Evolutionary conservation across 768 basidiomycete species (phyloP), one percentile per base, ranked within the genome.

Genomic region (Boletus tomentosulus): DNA sequence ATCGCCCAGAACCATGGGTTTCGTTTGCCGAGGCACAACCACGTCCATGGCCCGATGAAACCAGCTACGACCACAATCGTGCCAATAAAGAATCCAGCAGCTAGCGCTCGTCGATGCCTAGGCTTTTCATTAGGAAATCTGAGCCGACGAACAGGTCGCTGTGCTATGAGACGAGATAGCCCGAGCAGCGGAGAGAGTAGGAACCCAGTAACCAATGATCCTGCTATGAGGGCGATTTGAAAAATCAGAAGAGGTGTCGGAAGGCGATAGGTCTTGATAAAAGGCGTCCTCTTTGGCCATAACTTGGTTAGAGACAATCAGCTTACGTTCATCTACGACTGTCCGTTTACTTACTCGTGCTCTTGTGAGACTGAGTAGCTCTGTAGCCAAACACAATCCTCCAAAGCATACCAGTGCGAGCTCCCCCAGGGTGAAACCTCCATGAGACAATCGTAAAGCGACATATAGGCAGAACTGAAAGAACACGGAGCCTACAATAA

Each of bases 351-450:
- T 48, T 66, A 96, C 95, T 70, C 81, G 78, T 33, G 91, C 85
- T 46, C 84, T 83, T 2, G 93, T 96, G 47, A 98, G 66, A 60
- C 91, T 89, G 57, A 93, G 74, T 33, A 89, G 78, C 68, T 98
- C 96, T 76, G 93, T 85, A 61, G 85, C 86, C 24, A 98, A 67
- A 0, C 86, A 86, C 2, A 93, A 89, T 6, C 89, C 93, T 39
- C 93, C 92, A 59, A 92, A 91, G 42, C 86, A 88, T 16, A 96
- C 90, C 25, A 98, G 72, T 25, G 87, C 88, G 16, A 98, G 79
- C 68, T 99, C 97, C 31, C 97, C 97, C 1, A 99, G 79, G 0
- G 95, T 98, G 71, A 98, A 95, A 11, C 90, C 91, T n/a, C 89
- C 82, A 62, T 97, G 89, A 4, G 94, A 95, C 42, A 99, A 78